Conservation (phyloP, 345 rosid genomes). For the Firmiana major region DNA sequence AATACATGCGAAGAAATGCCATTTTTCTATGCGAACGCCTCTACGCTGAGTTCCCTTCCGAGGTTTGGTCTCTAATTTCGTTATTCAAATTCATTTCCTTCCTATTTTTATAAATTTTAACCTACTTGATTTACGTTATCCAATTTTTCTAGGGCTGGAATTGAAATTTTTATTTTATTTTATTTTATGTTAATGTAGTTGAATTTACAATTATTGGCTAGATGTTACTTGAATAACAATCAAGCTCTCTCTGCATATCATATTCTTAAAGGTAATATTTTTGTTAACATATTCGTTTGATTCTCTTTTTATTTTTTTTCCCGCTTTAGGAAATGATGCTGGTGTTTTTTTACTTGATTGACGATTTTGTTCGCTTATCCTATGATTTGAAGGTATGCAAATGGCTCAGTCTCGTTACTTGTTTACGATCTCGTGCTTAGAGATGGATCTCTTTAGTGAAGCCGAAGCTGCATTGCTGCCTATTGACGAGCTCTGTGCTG, state of each 20-base stretch:
- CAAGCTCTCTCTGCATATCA: conserved; percentile 76
- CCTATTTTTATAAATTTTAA: neutral
- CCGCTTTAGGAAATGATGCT: neutral
- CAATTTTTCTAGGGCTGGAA: neutral
- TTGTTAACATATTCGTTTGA: neutral
- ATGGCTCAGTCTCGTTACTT: conserved; percentile 87
- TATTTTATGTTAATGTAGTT: conserved; percentile 38
- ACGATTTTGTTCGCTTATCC: conserved; percentile 14
- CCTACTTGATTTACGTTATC: neutral
- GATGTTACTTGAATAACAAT: conserved; percentile 76
- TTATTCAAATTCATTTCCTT: neutral
- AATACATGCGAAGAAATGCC: conserved; percentile 70
- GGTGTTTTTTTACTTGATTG: neutral
- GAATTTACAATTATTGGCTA: conserved; percentile 76
- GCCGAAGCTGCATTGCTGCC: conserved; percentile 84
- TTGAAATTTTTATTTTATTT: neutral
- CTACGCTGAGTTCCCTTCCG: conserved; percentile 82
- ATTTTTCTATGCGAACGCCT: conserved; percentile 90
- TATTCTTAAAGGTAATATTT: conserved; percentile 66
- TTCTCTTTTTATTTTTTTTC: neutral
- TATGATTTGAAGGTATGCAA: conserved; percentile 54
- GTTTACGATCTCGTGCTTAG: conserved; percentile 81
- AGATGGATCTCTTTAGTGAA: conserved; percentile 82
- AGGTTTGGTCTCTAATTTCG: conserved; percentile 35
- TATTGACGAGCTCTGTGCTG: conserved; percentile 43